Evolutionary conservation across 345 rosid genomes (phyloP).

Genomic region (Arabidopsis suecica): DNA sequence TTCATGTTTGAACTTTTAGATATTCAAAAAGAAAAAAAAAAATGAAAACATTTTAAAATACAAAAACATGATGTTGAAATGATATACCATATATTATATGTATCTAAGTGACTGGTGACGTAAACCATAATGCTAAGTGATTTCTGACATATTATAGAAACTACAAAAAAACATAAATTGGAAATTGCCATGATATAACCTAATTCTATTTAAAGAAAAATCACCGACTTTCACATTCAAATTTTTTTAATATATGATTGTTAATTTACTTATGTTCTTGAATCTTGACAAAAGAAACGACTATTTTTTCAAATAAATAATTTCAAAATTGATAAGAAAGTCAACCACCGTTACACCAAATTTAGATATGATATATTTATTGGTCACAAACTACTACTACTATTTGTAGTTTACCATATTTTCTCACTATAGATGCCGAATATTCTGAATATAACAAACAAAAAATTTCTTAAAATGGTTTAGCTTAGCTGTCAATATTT

Average conservation of each 20-base stretch:
- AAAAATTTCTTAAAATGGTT: background rate
- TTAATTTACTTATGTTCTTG: background rate
- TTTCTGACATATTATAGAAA: background rate
- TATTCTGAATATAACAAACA: constrained; percentile 9
- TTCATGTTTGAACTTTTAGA: too few species aligned
- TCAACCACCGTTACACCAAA: constrained; percentile 42
- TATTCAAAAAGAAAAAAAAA: too few species aligned
- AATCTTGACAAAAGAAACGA: background rate
- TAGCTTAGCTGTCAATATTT: constrained; percentile 27
- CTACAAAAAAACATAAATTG: background rate
- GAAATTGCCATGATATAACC: background rate
- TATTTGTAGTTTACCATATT: constrained; percentile 20
- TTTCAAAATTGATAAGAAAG: background rate
- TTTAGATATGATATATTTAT: constrained; percentile 26
- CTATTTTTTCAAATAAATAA: background rate
- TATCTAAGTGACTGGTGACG: background rate
- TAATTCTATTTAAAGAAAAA: background rate
- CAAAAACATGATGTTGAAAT: background rate
- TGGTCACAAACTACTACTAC: constrained; percentile 25
- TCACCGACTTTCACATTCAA: constrained; percentile 27
- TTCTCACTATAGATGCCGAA: constrained; percentile 25
- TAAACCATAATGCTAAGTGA: background rate
- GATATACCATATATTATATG: too few species aligned
- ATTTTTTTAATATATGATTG: background rate
- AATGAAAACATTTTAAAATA: background rate